Conservation (phyloP, 1,139 yeast species). For the Torulaspora globosa region DNA sequence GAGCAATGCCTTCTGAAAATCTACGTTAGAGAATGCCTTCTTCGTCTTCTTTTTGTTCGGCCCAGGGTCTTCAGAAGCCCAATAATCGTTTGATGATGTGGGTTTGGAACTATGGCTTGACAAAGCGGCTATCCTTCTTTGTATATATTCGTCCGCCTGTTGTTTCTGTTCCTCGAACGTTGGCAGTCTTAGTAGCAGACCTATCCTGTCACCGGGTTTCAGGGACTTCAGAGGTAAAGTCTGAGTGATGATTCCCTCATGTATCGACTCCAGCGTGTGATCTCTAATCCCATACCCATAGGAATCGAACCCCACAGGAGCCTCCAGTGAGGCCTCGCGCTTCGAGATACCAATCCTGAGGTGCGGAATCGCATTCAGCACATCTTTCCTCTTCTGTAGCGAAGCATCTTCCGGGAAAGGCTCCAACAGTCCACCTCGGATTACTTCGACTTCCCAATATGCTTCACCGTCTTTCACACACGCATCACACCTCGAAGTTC, state of each 20-base stretch:
- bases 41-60: constrained; percentile 19
- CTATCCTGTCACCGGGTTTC: constrained; percentile 74
- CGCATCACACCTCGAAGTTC: constrained; percentile 71
- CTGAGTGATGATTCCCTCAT: constrained; percentile 38
- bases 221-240: constrained; percentile 37
- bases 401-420: constrained; percentile 16
- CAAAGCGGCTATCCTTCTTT: constrained; percentile 32
- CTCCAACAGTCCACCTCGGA: constrained; percentile 28
- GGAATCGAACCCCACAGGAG: constrained; percentile 94
- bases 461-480: constrained; percentile 75
- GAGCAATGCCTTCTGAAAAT: constrained; percentile 31
- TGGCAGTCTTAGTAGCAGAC: constrained; percentile 75
- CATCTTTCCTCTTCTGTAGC: constrained; percentile 20
- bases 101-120: constrained; percentile 11
- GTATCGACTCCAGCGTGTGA: constrained; percentile 71
- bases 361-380: constrained; percentile 42
- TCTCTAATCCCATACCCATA: constrained; percentile 92
- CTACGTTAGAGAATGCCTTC: constrained; percentile 21
- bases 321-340: constrained; percentile 84
- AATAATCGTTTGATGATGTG: constrained; percentile 2
- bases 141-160: constrained; percentile 38
- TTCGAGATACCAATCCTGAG: constrained; percentile 80
- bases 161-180: constrained; percentile 42
- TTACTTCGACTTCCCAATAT: constrained; percentile 58
- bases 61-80: constrained; percentile 12